A percentile compares a stretch with the other conserved stretches of the same genome.
These are phyloP conservation scores for Leccinum huronense DNA, from an alignment of 1,284 basidiomycete genomes.

Conservation along the genomic window DNA sequence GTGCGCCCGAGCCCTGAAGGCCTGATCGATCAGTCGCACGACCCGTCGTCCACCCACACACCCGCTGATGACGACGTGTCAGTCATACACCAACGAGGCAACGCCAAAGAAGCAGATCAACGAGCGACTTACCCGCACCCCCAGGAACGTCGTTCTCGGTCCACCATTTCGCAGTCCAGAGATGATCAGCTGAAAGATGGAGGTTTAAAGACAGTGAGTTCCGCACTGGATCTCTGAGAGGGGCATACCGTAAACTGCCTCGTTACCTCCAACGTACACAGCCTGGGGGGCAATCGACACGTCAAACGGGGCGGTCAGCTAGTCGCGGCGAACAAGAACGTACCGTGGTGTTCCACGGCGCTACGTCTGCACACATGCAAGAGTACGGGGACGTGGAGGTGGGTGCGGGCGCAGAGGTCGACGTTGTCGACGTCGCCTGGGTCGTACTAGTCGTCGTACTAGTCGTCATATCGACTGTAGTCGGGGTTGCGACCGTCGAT, in stretches of 20 bases:
- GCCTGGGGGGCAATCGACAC: slow-evolving; percentile 19
- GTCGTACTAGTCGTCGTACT: slow-evolving; percentile 1
- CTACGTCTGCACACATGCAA: slow-evolving; percentile 48
- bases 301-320: not conserved
- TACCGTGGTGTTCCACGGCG: slow-evolving; percentile 50
- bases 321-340: not conserved
- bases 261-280: slow-evolving; percentile 49
- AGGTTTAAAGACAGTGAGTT: not conserved
- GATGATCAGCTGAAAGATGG: slow-evolving; percentile 34
- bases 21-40: slow-evolving; percentile 30
- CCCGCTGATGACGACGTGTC: slow-evolving; percentile 28
- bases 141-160: slow-evolving; percentile 47
- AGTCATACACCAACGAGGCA: not conserved
- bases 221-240: no score
- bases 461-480: slow-evolving; percentile 17
- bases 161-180: slow-evolving; percentile 64
- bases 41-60: slow-evolving; percentile 43
- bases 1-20: not conserved
- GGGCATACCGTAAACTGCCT: slow-evolving; percentile 47
- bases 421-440: slow-evolving; percentile 22
- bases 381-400: slow-evolving; percentile 22
- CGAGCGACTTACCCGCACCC: slow-evolving; percentile 31
- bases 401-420: slow-evolving; percentile 13
- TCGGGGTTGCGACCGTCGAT: not conserved
- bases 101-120: not conserved